phyloP scores from a whole-genome alignment of 768 basidiomycete species.

The Lepiota subincarnata region DNA sequence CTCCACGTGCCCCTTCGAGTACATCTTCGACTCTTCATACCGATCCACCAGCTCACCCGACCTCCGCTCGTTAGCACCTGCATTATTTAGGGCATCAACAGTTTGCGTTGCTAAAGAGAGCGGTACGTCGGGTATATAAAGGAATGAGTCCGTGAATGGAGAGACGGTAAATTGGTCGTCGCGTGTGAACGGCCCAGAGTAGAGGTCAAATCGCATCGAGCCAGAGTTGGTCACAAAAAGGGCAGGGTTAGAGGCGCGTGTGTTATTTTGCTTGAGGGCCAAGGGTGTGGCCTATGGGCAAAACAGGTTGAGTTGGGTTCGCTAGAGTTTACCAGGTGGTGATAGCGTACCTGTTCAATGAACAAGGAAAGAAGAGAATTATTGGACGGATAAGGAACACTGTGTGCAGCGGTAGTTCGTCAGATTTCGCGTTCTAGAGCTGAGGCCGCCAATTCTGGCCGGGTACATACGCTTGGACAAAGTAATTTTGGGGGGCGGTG shows the following conservation, averaged over 20 bases:
- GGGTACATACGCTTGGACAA: slow-evolving; percentile 48
- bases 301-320: background rate
- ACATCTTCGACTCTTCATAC: slow-evolving; percentile 32
- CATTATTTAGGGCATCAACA: slow-evolving; percentile 47
- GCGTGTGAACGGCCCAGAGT: slow-evolving; percentile 66
- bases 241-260: slow-evolving; percentile 53
- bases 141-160: slow-evolving; percentile 64
- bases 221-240: slow-evolving; percentile 65
- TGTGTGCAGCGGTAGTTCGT: slow-evolving; percentile 20
- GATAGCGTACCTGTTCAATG: slow-evolving; percentile 36
- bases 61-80: slow-evolving; percentile 35
- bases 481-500: slow-evolving; percentile 73
- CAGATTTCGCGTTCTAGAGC: background rate
- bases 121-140: slow-evolving; percentile 55
- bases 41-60: slow-evolving; percentile 25
- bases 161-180: slow-evolving; percentile 77
- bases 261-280: slow-evolving; percentile 59
- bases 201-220: slow-evolving; percentile 63
- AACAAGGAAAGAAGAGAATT: slow-evolving; percentile 58
- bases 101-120: slow-evolving; percentile 49
- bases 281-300: slow-evolving; percentile 44
- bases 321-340: slow-evolving; percentile 11
- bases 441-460: background rate
- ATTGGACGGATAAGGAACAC: slow-evolving; percentile 59
- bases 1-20: slow-evolving; percentile 48